Percentiles rank a stretch among this genome's conserved stretches.
phyloP scores from a whole-genome alignment of 2,329 filamentous ascomycete species.

The Aureobasidium subglaciale region DNA sequence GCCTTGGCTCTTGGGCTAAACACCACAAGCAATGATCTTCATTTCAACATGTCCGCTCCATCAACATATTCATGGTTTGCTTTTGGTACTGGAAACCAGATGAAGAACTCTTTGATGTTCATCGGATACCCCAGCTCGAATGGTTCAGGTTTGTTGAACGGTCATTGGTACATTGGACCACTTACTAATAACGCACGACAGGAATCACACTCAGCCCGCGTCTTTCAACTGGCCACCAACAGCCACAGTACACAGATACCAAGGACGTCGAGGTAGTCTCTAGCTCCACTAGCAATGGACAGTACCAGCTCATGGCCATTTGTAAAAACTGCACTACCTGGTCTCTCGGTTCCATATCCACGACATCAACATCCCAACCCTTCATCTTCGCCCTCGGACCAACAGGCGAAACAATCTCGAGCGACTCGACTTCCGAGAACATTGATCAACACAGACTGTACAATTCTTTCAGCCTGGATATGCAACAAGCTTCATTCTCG shows the following conservation, averaged over 20 bases:
- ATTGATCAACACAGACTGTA: constrained; percentile 34
- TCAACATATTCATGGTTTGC: constrained; percentile 38
- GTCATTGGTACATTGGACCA: no score
- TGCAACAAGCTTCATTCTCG: constrained; percentile 29
- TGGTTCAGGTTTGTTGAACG: constrained; percentile 23
- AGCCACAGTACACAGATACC: constrained; percentile 29
- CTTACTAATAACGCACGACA: no score
- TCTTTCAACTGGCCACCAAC: constrained; percentile 28
- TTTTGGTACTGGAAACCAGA: constrained; percentile 37
- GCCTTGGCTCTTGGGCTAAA: neutral
- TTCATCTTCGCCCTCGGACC: constrained; percentile 39
- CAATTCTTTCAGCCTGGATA: constrained; percentile 36
- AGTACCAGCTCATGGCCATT: constrained; percentile 28
- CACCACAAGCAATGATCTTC: constrained; percentile 20
- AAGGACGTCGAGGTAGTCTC: constrained; percentile 27
- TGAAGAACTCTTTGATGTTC: constrained; percentile 39
- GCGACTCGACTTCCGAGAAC: constrained; percentile 26
- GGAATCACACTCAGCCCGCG: constrained; percentile 34
- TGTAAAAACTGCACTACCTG: constrained; percentile 35
- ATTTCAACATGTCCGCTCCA: constrained; percentile 27
- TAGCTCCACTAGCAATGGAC: constrained; percentile 20
- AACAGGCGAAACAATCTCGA: constrained; percentile 24
- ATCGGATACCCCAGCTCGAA: constrained; percentile 34
- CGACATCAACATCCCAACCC: constrained; percentile 26
- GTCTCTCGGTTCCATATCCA: constrained; percentile 29